Conservation (phyloP, 1,139 yeast genomes). For the Pichia sp. region DNA sequence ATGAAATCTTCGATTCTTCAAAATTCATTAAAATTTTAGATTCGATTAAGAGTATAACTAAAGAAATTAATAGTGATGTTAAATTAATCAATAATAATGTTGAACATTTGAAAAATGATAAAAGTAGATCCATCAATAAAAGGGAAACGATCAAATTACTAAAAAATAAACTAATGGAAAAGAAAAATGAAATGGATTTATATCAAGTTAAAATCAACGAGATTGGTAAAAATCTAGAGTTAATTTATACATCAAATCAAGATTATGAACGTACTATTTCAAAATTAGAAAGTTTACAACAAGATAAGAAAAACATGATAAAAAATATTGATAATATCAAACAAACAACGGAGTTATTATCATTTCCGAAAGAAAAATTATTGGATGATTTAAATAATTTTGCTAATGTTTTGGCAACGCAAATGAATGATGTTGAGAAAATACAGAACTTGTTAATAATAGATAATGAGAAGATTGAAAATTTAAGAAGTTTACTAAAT, state of each 20-base stretch:
- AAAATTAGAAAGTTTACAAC: conserved; percentile 51
- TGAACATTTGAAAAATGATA: conserved; percentile 66
- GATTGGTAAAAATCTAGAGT: conserved; percentile 54
- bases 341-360: conserved; percentile 40
- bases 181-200: conserved; percentile 43
- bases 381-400: conserved; percentile 48
- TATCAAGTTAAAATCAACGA: conserved; percentile 45
- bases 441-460: conserved; percentile 22
- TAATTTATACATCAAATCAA: conserved; percentile 69
- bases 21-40: conserved; percentile 90
- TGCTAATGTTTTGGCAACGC: conserved; percentile 38
- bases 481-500: conserved; percentile 34
- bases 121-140: conserved; percentile 61
- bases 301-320: conserved; percentile 37
- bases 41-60: conserved; percentile 64
- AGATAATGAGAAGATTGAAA: conserved; percentile 19
- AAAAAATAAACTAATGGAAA: conserved; percentile 38
- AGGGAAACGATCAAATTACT: conserved; percentile 42
- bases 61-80: conserved; percentile 70
- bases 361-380: conserved; percentile 47
- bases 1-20: conserved; percentile 93
- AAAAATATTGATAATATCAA: conserved; percentile 47
- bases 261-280: conserved; percentile 70
- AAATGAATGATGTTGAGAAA: conserved; percentile 29
- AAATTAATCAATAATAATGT: conserved; percentile 73